Conservation (phyloP, 2,329 filamentous ascomycete genomes). For the Berkeleyomyces basicola region DNA sequence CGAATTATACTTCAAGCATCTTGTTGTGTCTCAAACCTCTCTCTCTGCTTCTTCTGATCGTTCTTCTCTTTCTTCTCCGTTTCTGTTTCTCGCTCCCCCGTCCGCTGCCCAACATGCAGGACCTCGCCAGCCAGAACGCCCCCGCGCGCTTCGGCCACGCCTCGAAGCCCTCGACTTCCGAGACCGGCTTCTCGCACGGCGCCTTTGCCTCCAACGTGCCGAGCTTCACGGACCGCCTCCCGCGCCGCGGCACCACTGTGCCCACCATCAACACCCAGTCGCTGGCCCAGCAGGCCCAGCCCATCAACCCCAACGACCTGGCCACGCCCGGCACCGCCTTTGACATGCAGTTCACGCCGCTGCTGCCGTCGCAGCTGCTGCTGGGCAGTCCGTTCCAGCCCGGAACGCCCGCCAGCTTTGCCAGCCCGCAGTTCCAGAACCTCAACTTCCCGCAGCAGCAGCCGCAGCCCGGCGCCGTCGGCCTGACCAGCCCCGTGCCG, state of each 20-base stretch:
- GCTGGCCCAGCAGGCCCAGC: slow-evolving; percentile 29
- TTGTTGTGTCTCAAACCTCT: slow-evolving; percentile 10
- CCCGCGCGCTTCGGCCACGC: slow-evolving; percentile 53
- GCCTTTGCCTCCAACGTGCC: slow-evolving; percentile 77
- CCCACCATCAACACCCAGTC: slow-evolving; percentile 81
- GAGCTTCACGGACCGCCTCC: slow-evolving; percentile 75
- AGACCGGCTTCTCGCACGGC: slow-evolving; percentile 83
- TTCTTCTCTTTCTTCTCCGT: slow-evolving; percentile 6
- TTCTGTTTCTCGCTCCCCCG: slow-evolving; percentile 1
- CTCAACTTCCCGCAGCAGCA: slow-evolving; percentile 57
- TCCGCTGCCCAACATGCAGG: slow-evolving; percentile 63
- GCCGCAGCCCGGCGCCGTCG: slow-evolving; percentile 37
- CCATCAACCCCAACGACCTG: slow-evolving; percentile 49
- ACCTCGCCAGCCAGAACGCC: slow-evolving; percentile 49
- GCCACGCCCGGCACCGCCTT: slow-evolving; percentile 74
- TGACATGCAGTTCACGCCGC: slow-evolving; percentile 96
- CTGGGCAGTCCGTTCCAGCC: slow-evolving; percentile 95
- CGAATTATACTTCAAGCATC: slow-evolving; percentile 14
- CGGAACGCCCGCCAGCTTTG: slow-evolving; percentile 77
- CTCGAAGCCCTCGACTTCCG: slow-evolving; percentile 67
- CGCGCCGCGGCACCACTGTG: slow-evolving; percentile 65
- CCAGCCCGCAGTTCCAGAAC: slow-evolving; percentile 80
- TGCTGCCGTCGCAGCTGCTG: slow-evolving; percentile 84
- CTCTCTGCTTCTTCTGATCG: slow-evolving; percentile 13
- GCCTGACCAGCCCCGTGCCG: slow-evolving; percentile 58